Evolutionary conservation across 345 rosid species (phyloP).

Genomic region (Salix suchowensis): DNA sequence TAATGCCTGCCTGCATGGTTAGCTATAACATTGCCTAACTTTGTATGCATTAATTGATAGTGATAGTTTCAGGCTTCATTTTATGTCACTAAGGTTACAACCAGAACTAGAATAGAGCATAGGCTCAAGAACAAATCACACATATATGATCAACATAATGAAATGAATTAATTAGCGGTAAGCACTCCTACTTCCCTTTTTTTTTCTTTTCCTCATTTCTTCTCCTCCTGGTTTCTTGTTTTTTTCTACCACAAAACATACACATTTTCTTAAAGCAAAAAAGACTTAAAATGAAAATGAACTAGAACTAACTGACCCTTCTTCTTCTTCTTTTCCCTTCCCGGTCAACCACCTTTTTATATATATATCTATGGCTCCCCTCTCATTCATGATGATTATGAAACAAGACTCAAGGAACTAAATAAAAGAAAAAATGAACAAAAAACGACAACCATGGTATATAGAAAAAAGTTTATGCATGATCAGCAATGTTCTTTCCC

Average conservation of each 20-base stretch:
- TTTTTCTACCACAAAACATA: not conserved
- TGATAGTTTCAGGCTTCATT: not conserved
- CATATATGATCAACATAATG: not conserved
- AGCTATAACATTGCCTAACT: not conserved
- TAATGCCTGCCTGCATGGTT: not conserved
- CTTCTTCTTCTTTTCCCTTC: not conserved
- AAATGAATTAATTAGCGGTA: not conserved
- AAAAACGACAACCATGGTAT: not conserved
- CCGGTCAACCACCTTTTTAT: not conserved
- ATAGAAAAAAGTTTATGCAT: not conserved
- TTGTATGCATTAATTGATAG: not conserved
- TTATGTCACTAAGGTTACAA: not conserved
- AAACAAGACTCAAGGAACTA: not conserved
- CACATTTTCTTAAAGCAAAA: not conserved
- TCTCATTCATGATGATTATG: constrained; percentile 5
- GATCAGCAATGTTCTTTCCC: constrained; percentile 23
- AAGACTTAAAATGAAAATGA: not conserved
- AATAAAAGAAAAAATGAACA: not conserved
- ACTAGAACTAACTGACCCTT: not conserved
- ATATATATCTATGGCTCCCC: not conserved
- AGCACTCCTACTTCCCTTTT: not conserved
- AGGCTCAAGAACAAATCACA: not conserved
- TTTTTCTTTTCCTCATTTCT: not conserved
- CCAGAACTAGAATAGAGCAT: not conserved
- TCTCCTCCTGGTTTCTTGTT: not conserved